Percentiles rank a stretch among this genome's conserved stretches.
These are phyloP conservation scores for Ilyonectria destructans DNA, from an alignment of 2,329 filamentous ascomycete genomes.

Conservation along the genomic window DNA sequence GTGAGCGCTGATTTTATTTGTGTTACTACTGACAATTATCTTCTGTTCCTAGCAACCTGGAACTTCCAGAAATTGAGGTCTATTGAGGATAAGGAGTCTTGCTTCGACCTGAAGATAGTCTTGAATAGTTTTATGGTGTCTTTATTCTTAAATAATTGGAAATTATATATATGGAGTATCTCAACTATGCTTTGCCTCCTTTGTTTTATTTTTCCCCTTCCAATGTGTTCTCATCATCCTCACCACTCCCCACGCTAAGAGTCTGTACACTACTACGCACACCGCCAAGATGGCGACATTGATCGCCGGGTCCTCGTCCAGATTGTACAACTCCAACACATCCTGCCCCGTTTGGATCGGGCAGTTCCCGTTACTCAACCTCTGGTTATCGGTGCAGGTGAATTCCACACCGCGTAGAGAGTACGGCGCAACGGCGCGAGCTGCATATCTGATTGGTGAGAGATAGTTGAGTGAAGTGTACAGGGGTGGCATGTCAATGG, in stretches of 20 bases:
- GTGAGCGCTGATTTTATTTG: background rate
- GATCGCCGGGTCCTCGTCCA: slow-evolving; percentile 73
- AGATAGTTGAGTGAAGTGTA: slow-evolving; percentile 81
- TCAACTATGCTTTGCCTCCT: slow-evolving; percentile 35
- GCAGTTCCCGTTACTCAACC: slow-evolving; percentile 73
- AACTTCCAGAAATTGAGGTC: background rate
- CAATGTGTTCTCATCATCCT: slow-evolving; percentile 70
- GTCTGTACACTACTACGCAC: slow-evolving; percentile 76
- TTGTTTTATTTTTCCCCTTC: slow-evolving; percentile 53
- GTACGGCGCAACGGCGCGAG: slow-evolving; percentile 78
- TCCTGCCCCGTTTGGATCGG: slow-evolving; percentile 77
- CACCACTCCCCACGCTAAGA: slow-evolving; percentile 74
- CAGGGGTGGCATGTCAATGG: slow-evolving; percentile 77
- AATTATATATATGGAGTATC: background rate
- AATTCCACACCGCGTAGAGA: slow-evolving; percentile 75
- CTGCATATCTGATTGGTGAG: slow-evolving; percentile 79
- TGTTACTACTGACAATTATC: background rate
- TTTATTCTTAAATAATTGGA: background rate
- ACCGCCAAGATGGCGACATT: slow-evolving; percentile 77
- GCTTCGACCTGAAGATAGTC: too few relatives aligned
- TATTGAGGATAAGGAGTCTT: too few relatives aligned
- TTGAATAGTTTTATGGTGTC: too few relatives aligned
- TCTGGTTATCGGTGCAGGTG: slow-evolving; percentile 74
- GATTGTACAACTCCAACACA: slow-evolving; percentile 77
- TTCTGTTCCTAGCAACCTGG: background rate